Conservation (phyloP, 1,139 yeast genomes). For the Petasospora fabianii region DNA sequence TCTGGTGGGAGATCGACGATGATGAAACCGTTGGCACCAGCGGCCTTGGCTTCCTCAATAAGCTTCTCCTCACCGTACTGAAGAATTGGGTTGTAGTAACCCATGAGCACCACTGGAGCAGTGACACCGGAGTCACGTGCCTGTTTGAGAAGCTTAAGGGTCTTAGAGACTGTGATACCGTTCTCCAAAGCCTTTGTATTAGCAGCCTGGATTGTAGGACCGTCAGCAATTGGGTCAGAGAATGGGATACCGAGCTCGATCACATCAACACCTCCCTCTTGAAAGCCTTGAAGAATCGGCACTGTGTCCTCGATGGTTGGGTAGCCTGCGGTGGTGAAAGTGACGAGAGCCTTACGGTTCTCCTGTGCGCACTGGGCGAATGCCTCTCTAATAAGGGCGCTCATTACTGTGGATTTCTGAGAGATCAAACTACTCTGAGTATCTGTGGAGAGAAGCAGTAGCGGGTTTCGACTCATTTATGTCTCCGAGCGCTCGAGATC, state of each 20-base stretch:
- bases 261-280: conserved; percentile 92
- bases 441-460: background rate
- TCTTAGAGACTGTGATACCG: conserved; percentile 67
- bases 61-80: conserved; percentile 85
- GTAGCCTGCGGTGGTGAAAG: conserved; percentile 92
- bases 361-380: conserved; percentile 68
- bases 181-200: conserved; percentile 75
- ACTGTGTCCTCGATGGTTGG: conserved; percentile 87
- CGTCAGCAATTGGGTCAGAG: conserved; percentile 99
- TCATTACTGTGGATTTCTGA: conserved; percentile 41
- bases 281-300: conserved; percentile 81
- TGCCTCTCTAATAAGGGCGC: conserved; percentile 64
- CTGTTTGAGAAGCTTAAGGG: conserved; percentile 63
- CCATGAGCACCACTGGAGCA: conserved; percentile 90
- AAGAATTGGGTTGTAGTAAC: conserved; percentile 92
- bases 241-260: conserved; percentile 95
- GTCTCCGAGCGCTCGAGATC: no score
- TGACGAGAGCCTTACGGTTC: conserved; percentile 82
- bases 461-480: background rate
- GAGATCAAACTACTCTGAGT: background rate
- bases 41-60: conserved; percentile 69
- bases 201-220: conserved; percentile 91
- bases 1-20: conserved; percentile 97
- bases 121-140: conserved; percentile 85
- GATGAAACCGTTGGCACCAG: conserved; percentile 94